Conservation (phyloP, 2,329 filamentous ascomycete genomes). For the Mariannaea sp. region DNA sequence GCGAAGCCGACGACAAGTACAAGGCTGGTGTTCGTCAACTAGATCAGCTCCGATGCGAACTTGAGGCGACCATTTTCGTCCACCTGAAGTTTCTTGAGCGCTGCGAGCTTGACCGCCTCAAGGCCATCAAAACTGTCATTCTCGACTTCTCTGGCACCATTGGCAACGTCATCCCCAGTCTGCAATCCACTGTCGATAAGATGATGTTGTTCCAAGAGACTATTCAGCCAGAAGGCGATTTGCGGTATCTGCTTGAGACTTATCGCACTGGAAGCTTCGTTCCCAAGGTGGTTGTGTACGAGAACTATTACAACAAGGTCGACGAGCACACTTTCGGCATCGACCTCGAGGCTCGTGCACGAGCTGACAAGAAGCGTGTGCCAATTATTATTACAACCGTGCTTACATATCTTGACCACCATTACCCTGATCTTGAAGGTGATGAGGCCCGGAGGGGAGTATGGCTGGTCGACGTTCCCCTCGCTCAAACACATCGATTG, state of each 20-base stretch:
- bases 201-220: slow-evolving; percentile 99
- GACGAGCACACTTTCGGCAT: slow-evolving; percentile 98
- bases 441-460: slow-evolving; percentile 91
- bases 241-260: slow-evolving; percentile 93
- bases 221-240: slow-evolving; percentile 87
- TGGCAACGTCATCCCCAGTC: slow-evolving; percentile 94
- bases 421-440: slow-evolving; percentile 96
- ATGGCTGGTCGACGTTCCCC: slow-evolving; percentile 91
- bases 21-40: slow-evolving; percentile 84
- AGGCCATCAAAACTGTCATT: slow-evolving; percentile 97
- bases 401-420: slow-evolving; percentile 91
- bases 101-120: slow-evolving; percentile 92
- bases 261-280: slow-evolving; percentile 94
- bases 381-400: slow-evolving; percentile 91
- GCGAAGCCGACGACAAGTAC: slow-evolving; percentile 91
- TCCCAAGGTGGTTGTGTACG: slow-evolving; percentile 89
- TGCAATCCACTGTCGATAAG: slow-evolving; percentile 95
- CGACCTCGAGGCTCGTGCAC: slow-evolving; percentile 91
- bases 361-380: slow-evolving; percentile 93
- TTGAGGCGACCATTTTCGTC: slow-evolving; percentile 94
- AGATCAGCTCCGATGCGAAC: slow-evolving; percentile 85
- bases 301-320: slow-evolving; percentile 98
- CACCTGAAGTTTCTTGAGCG: slow-evolving; percentile 96
- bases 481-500: slow-evolving; percentile 82
- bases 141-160: slow-evolving; percentile 97